phyloP scores from a whole-genome alignment of 2,329 filamentous ascomycete species.

The Fusarium sp. region DNA sequence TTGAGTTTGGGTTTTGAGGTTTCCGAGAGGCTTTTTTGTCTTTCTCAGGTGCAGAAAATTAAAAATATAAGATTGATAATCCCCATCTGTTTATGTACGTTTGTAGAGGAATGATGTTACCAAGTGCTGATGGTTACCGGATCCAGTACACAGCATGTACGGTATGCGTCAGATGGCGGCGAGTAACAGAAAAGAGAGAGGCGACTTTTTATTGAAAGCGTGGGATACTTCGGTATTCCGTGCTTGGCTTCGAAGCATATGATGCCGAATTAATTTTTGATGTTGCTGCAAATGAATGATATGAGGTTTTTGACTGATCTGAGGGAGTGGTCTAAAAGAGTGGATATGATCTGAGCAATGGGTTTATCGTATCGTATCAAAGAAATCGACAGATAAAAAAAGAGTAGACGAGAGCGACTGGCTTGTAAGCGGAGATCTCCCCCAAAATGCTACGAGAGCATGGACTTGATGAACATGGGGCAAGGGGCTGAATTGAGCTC shows the following conservation, averaged over 20 bases:
- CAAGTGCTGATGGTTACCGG: conserved; percentile 37
- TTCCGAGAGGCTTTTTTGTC: not conserved
- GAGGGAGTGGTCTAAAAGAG: conserved; percentile 2
- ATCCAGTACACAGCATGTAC: conserved; percentile 32
- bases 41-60: not conserved
- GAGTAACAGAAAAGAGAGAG: conserved; percentile 10
- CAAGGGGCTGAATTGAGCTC: not conserved
- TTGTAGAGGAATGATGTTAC: conserved; percentile 28
- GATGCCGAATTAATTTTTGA: not conserved
- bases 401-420: conserved; percentile 3
- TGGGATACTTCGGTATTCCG: conserved; percentile 15
- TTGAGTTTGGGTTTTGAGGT: not conserved
- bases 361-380: conserved; percentile 28
- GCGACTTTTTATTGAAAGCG: not conserved
- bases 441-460: conserved; percentile 27
- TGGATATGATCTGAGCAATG: conserved; percentile 35
- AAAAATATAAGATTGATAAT: conserved; percentile 9
- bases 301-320: conserved; percentile 23
- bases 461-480: conserved; percentile 3
- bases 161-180: conserved; percentile 26
- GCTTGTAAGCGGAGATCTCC: conserved; percentile 33
- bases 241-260: conserved; percentile 14
- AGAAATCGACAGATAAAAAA: conserved; percentile 31
- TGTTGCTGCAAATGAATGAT: conserved; percentile 1
- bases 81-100: conserved; percentile 20